Base-by-base conservation (phyloP, 2,329 filamentous ascomycete species). In the Diaporthe australafricana region DNA sequence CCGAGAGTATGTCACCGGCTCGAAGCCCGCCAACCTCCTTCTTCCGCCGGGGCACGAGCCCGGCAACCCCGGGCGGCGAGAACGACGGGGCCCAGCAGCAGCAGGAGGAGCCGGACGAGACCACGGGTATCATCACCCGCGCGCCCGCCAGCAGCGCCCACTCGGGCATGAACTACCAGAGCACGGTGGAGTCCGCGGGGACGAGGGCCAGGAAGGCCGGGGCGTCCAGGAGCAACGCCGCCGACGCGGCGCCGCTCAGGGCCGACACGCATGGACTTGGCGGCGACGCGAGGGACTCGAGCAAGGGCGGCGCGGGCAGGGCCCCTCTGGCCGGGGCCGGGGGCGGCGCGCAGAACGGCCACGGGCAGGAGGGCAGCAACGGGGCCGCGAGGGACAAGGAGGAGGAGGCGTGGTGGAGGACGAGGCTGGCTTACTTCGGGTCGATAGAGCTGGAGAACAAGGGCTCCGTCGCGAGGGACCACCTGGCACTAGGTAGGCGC, bases 391-490 rank as follows among this genome's bases (percentile, higher is more conserved):
- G 73, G 68, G 73, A 74, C 27, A 71, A 75, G n/a, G 74, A 76
- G 57, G 74, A 78, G 50, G 74, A 81, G 71, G 80, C 80, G 73
- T 75, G 80, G 52, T 90, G 91, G 87, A 90, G 88, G 86, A 83
- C 83, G 76, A 78, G 79, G 40, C 79, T 89, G 48, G 75, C 86
- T 30, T 82, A 84, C 71, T 86, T 91, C 67, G 86, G 84, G 77
- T 89, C 88, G 6, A 87, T 96, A 66, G 93, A 96, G 84, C 82
- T 96, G 73, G 94, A 96, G 81, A 96, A 96, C 78, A 96, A 94
- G 81, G 94, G 94, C 48, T 94, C 92, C 78, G 93, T 96, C 48
- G 94, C 94, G 14, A 86, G 94, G 77, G 94, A 96, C 81, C 94
- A 96, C 83, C 84, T 96, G 70, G 94, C 94, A 27, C 83, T 96